Base-by-base conservation (phyloP, 148 eudicot species). In the Chenopodium berlandieri region DNA sequence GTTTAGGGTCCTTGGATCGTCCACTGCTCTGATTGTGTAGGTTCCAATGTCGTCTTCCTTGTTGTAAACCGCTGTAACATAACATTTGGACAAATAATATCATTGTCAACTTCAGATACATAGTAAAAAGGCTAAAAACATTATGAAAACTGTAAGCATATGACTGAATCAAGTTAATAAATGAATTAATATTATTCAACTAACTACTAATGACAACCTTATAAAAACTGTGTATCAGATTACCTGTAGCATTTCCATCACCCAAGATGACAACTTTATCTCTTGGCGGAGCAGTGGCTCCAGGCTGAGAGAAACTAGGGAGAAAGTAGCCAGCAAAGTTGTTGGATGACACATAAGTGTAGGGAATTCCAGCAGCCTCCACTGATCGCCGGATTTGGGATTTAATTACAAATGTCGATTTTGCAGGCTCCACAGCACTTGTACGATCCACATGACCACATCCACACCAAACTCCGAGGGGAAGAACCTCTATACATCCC, bases 391-490 rank as follows among this genome's bases (percentile, higher is more conserved):
- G 90, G 64, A 92, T 84, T 69, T 78, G 23, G 32, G 85, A 89
- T 78, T 87, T 90, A 37, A 62, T 22, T 9, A 19, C 85, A 68
- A 85, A 90, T 0, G 79, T 66, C 1, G 91, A 73, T 68, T 84
- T 88, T 7, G 91, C 95, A 0, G 93, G 93, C 80, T 88, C 93
- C 52, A 90, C 91, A 11, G 90, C 90, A 81, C 83, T 83, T 32
- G 73, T 82, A 31, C 87, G 88, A 79, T 92, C 95, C 81, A 89
- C 25, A 23, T 23, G 25, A 23, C 25, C 25, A 23, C 93, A 73
- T 92, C 95, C 52, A 71, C 84, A 7, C 95, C 95, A 64, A 92
- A 92, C 75, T 92, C 95, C 13, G 95, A 90, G 6, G 95, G 93
- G 30, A 92, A 84, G 84, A 89, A 92, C 72, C 95, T 88, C 93